Conservation (phyloP, 2,329 filamentous ascomycete species). For the Venturia effusa region DNA sequence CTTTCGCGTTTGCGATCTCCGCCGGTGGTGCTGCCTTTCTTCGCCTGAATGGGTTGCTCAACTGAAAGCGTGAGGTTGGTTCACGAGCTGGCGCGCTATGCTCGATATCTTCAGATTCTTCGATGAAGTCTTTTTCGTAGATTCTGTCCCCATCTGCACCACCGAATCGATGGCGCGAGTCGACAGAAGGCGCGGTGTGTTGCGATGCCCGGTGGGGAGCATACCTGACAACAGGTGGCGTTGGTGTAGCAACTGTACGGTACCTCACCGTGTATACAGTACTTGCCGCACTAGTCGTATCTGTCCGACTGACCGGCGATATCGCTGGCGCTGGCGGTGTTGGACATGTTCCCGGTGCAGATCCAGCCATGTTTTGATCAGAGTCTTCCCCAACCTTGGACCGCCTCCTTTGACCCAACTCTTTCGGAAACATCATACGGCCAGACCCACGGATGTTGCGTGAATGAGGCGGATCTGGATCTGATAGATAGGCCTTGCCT, state of each 20-base stretch:
- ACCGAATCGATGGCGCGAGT: not conserved
- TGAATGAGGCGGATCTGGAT: slow-evolving; percentile 19
- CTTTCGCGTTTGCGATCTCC: slow-evolving; percentile 47
- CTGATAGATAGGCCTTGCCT: slow-evolving; percentile 19
- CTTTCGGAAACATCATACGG: not conserved
- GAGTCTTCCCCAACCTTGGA: not conserved
- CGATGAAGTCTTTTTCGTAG: slow-evolving; percentile 4
- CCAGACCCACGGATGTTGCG: not conserved
- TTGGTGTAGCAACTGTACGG: slow-evolving; percentile 41
- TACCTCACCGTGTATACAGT: slow-evolving; percentile 55
- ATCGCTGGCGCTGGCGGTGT: slow-evolving; percentile 36
- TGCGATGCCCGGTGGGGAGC: slow-evolving; percentile 15
- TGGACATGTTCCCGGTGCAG: slow-evolving; percentile 17
- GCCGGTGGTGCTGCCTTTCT: slow-evolving; percentile 47
- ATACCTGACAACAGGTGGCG: slow-evolving; percentile 24
- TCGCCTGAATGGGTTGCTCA: slow-evolving; percentile 48
- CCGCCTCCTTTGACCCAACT: not conserved
- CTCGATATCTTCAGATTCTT: slow-evolving; percentile 1
- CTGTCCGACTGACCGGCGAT: slow-evolving; percentile 48
- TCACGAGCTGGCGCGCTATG: not conserved
- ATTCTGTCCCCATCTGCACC: slow-evolving; percentile 2
- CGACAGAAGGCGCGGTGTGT: slow-evolving; percentile 10
- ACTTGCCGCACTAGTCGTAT: slow-evolving; percentile 51
- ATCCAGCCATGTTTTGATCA: not conserved
- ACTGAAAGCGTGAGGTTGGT: not conserved